Evolutionary conservation across 1,284 basidiomycete genomes (phyloP), one percentile per base, ranked within the genome.

Genomic region (Vanrija sp.): DNA sequence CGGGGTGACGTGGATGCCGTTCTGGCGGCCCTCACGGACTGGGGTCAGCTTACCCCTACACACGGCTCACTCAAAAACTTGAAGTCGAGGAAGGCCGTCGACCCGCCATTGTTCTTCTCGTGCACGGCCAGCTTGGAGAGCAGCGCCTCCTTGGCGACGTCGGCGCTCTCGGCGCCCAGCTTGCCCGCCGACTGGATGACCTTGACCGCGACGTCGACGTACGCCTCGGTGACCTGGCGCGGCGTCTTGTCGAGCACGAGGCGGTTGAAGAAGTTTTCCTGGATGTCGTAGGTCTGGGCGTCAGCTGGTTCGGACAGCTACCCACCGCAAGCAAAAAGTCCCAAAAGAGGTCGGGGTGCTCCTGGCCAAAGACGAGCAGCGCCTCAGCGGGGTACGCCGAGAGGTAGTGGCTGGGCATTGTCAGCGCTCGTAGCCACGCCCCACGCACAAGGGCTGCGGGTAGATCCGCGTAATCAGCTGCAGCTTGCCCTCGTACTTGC

Each of bases 1-100:
- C 2, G 93, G 92, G 27, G 91, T 94, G 47, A 95, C 89, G 65
- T 96, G 93, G 49, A 96, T 85, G 6, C 88, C 81, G 62, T 96
- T 96, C 79, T 96, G 93, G 59, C 93, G 81, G 6, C 89, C 85
- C 69, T 88, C 86, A 77, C 95, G 95, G 78, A 92, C 72, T 75
- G 63, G 37, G 3, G 35, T 50, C 6, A 50, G 49, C n/a, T 18
- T 16, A 2, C 6, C 38, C 22, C 44, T 25, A 8, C 14, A 14
- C n/a, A 39, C 37, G 20, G 41, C 51, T 16, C 22, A 59, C 57
- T 25, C 10, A 61, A 51, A 41, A 55, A 61, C 48, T 56, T 53
- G 45, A 31, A 36, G 35, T 27, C 15, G n/a, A 35, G 49, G 51
- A 47, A 53, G 19, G 24, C 77, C 82, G 60, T 67, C 85, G 87